Evolutionary conservation across 768 basidiomycete species (phyloP).

Genomic region (Termitomyces bulborhizus): DNA sequence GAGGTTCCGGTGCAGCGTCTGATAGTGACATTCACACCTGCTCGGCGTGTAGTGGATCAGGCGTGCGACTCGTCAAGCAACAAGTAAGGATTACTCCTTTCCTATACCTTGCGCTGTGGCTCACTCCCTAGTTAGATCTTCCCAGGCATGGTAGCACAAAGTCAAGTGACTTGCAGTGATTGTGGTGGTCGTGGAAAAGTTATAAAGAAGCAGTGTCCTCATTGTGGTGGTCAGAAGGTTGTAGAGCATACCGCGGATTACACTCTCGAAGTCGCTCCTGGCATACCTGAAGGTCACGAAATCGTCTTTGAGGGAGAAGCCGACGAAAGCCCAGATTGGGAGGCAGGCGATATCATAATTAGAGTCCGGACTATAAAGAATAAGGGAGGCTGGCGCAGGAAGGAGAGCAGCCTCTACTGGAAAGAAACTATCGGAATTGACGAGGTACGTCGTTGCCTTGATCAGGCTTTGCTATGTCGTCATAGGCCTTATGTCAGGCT

Average conservation of each 20-base stretch:
- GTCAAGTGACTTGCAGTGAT: constrained; percentile 75
- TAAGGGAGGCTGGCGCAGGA: constrained; percentile 79
- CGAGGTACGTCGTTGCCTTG: constrained; percentile 51
- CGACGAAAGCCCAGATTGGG: constrained; percentile 95
- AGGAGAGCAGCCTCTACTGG: constrained; percentile 90
- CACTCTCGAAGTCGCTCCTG: constrained; percentile 79
- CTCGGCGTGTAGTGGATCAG: constrained; percentile 74
- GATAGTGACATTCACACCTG: constrained; percentile 88
- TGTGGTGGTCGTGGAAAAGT: constrained; percentile 81
- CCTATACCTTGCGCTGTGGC: neutral
- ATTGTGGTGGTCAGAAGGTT: constrained; percentile 79
- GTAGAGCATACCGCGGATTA: constrained; percentile 76
- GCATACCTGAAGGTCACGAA: constrained; percentile 92
- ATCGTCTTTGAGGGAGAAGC: constrained; percentile 94
- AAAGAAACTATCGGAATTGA: constrained; percentile 86
- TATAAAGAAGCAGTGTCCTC: constrained; percentile 73
- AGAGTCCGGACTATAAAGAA: constrained; percentile 74
- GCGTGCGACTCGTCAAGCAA: constrained; percentile 80
- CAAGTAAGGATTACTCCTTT: constrained; percentile 34
- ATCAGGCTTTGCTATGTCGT: neutral
- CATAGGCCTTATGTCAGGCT: constrained; percentile 45
- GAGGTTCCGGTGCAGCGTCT: constrained; percentile 90
- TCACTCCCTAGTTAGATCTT: constrained; percentile 49
- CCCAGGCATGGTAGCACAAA: constrained; percentile 94
- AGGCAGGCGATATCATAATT: constrained; percentile 88